Base-by-base conservation (phyloP, 192 early-diverging fungal species). In the Backusella westeae region DNA sequence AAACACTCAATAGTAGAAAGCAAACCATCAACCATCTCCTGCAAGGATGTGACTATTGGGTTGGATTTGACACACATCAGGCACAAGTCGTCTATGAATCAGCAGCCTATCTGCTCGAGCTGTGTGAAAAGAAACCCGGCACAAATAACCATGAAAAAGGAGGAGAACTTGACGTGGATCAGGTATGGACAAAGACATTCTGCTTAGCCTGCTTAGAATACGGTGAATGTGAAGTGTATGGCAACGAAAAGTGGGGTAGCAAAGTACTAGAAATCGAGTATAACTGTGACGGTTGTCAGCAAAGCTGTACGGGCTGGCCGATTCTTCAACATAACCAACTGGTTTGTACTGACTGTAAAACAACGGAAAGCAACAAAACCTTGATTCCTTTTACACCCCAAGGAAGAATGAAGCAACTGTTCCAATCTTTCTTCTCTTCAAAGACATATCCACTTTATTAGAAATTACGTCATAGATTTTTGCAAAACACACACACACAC, bases 11-110 rank as follows among this genome's bases (percentile, higher is more conserved):
- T 19, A 34, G 34, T 21, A 32, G 23, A 23, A 41, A 42, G 39
- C 32, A 73, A 38, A 49, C 7, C 5, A 19, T 39, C 19, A 8
- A 35, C 9, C 39, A 73, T 38, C 44, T 73, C 3, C n/a, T 34
- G 9, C n/a, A 73, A 59, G 53, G 72, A 17, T 35, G 34, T 56
- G 52, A 59, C 19, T 73, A 36, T 38, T 73, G 72, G 72, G 17
- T 34, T n/a, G 72, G 36, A 15, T 73, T 73, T 59, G 46, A 73
- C 8, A 59, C 26, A 21, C 35, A 73, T 73, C 72, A 73, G 29
- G 44, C 44, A 34, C 34, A 73, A 34, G 46, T 73, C 2, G 53
- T 59, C 14, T 38, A 34, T 21, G 52, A 53, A 39, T 39, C 46
- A 26, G 72, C 53, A 21, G n/a, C 35, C 14, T 35, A 73, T 34